Percentiles rank a stretch among this genome's conserved stretches.
phyloP scores from a whole-genome alignment of 495 filamentous ascomycete genomes.

The Amniculicola lignicola region DNA sequence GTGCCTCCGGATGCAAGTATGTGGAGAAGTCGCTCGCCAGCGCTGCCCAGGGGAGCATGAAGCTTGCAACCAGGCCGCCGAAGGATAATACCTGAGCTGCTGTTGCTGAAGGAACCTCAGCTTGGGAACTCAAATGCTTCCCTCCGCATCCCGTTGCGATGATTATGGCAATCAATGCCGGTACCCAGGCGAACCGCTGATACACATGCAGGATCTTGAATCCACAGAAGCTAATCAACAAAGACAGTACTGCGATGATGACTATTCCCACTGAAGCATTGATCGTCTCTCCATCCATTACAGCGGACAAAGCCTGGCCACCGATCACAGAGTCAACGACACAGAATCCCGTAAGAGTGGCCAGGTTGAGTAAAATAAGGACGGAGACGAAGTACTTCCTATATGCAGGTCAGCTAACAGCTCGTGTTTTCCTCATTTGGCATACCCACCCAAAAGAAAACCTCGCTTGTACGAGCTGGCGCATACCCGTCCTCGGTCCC shows the following conservation, averaged over 20 bases:
- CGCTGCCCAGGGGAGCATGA: constrained; percentile 18
- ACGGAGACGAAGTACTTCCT: constrained; percentile 39
- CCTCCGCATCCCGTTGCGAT: constrained; percentile 52
- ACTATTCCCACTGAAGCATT: constrained; percentile 27
- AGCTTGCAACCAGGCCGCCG: constrained; percentile 40
- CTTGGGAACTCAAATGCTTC: constrained; percentile 40
- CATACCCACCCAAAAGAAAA: constrained; percentile 51
- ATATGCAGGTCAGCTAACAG: no score
- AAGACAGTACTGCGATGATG: constrained; percentile 51
- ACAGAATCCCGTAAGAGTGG: constrained; percentile 31
- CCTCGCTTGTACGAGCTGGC: constrained; percentile 56
- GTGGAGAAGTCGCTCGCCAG: constrained; percentile 48
- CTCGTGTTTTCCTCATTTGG: not conserved
- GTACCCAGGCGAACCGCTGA: constrained; percentile 62
- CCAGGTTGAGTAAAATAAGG: constrained; percentile 44
- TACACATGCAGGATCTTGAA: constrained; percentile 56
- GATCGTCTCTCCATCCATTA: constrained; percentile 47
- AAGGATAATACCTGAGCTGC: constrained; percentile 50
- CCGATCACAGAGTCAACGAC: constrained; percentile 48
- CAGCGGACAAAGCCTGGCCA: constrained; percentile 45
- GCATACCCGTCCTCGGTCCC: constrained; percentile 52
- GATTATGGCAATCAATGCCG: constrained; percentile 52
- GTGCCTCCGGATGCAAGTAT: constrained; percentile 48
- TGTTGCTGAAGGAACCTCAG: constrained; percentile 33
- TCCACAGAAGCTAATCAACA: constrained; percentile 59